Base-by-base conservation (phyloP, 495 filamentous ascomycete species). In the Glarea lozoyensis region DNA sequence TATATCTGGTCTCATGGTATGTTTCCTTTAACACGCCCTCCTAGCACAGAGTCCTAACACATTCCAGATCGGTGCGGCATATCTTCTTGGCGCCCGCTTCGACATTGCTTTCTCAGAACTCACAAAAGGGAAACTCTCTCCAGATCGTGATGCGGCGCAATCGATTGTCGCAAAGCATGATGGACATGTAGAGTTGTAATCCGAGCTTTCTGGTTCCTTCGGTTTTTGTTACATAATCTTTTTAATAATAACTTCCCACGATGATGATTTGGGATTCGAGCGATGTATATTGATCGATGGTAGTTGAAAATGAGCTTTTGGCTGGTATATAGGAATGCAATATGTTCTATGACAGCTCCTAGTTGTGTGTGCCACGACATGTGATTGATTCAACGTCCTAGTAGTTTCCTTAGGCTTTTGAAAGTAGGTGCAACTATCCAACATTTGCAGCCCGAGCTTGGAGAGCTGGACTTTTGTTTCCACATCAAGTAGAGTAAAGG, bases 1-100 rank as follows among this genome's bases (percentile, higher is more conserved):
- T n/a, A 72, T 88, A 24, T 74, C 81, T 13, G 40, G 57, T 22
- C 39, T 79, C 23, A 86, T 88, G 84, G 82, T 88, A 68, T 23
- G 70, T 62, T 10, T 27, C 4, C 21, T 13, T 29, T 7, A 7
- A 7, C n/a, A 29, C 19, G 11, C 21, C 15, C 15, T 30, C n/a
- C 36, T 10, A 5, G 10, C 20, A 37, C 13, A n/a, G 12, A 13
- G 17, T 38, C 16, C 43, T 55, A 39, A 54, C 43, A 27, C 10
- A 13, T 18, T 29, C 25, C 30, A 67, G 63, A 52, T 65, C 16
- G 54, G 56, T 37, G 52, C 43, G 17, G 63, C 63, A 20, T 65
- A 56, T 42, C 42, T 67, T 5, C 51, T 58, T 33, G 63, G 63
- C 10, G 78, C 78, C 12, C 71, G 78, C 3, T 81, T 82, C 56